Conservation (phyloP, 176 grass and related monocot genomes). For the Aegilops umbellulata region DNA sequence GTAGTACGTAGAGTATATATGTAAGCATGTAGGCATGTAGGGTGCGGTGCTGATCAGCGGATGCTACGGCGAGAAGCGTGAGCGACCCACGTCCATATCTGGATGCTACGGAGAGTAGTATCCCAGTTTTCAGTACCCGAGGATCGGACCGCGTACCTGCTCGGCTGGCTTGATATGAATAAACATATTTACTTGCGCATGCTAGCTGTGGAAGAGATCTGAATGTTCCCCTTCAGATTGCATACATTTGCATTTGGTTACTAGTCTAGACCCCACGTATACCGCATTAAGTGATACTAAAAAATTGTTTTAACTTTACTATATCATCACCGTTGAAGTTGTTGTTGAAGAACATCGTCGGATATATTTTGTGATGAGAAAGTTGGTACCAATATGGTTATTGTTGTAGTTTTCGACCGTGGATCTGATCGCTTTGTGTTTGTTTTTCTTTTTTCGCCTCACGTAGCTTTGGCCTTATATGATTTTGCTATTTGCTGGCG, state of each 20-base stretch:
- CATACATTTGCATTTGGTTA: background rate
- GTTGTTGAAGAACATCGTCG: too few relatives aligned
- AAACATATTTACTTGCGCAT: background rate
- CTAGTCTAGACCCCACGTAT: background rate
- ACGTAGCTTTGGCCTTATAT: too few relatives aligned
- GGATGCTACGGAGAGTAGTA: background rate
- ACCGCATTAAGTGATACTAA: background rate
- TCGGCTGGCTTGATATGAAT: background rate
- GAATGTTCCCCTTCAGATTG: too few relatives aligned
- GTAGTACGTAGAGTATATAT: background rate
- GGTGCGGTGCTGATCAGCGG: background rate
- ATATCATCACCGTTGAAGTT: too few relatives aligned
- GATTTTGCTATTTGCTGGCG: too few relatives aligned
- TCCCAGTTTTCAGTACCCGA: background rate
- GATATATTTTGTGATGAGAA: too few relatives aligned
- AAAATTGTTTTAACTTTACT: background rate
- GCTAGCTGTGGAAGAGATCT: background rate
- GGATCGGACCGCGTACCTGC: background rate
- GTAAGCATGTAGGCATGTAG: background rate
- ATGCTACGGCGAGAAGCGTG: background rate
- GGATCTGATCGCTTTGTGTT: too few relatives aligned
- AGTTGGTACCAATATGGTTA: too few relatives aligned
- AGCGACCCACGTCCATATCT: too few relatives aligned
- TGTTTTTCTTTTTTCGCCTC: too few relatives aligned
- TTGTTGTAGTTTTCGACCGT: too few relatives aligned